Evolutionary conservation across 2,329 filamentous ascomycete genomes (phyloP).

Genomic region (Alternaria postmessia): DNA sequence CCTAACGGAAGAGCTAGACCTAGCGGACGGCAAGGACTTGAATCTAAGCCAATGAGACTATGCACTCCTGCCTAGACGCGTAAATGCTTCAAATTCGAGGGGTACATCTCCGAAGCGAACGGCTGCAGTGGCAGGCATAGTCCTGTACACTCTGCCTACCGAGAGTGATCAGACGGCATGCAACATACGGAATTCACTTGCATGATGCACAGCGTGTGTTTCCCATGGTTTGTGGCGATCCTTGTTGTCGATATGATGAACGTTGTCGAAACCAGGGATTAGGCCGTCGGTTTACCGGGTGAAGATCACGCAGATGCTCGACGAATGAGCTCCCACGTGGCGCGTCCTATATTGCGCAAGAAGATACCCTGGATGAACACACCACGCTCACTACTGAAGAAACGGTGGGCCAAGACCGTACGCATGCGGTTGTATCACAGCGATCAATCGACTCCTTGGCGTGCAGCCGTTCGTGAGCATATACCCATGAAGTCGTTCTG

Average conservation of each 20-base stretch:
- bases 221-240: neutral
- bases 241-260: neutral
- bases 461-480: neutral
- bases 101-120: neutral
- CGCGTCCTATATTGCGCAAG: neutral
- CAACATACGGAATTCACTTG: neutral
- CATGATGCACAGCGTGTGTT: conserved; percentile 4
- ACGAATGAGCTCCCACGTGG: conserved; percentile 2
- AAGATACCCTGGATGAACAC: neutral
- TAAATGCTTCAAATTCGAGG: neutral
- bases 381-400: neutral
- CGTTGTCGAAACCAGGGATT: neutral
- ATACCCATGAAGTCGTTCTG: neutral
- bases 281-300: neutral
- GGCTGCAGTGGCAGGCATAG: neutral
- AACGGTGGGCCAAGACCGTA: neutral
- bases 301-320: conserved; percentile 3
- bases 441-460: neutral
- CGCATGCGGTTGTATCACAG: no score
- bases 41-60: neutral
- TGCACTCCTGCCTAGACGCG: neutral
- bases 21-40: conserved; percentile 5
- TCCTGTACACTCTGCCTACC: neutral
- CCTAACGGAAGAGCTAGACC: conserved; percentile 10
- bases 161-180: neutral